These are phyloP conservation scores for Blastobotrys ciferrii DNA, from an alignment of 1,139 yeast genomes.

Conservation along the genomic window DNA sequence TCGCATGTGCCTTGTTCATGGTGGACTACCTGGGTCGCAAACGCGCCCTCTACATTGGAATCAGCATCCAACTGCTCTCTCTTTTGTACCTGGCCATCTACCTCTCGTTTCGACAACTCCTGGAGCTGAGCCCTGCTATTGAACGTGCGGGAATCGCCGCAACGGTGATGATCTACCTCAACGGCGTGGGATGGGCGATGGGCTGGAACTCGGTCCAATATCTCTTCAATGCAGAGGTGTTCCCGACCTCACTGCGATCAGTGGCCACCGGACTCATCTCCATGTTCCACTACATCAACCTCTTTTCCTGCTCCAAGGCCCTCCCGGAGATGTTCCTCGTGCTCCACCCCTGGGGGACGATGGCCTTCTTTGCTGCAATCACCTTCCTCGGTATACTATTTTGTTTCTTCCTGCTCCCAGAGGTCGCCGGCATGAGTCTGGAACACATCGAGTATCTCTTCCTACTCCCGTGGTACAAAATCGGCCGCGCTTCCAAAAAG, in stretches of 20 bases:
- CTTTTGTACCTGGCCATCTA: constrained; percentile 46
- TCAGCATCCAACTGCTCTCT: constrained; percentile 40
- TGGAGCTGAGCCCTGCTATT: background rate
- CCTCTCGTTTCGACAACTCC: constrained; percentile 23
- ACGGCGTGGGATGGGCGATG: constrained; percentile 62
- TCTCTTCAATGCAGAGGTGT: constrained; percentile 56
- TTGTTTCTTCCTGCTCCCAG: background rate
- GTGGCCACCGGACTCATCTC: constrained; percentile 41
- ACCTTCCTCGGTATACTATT: background rate
- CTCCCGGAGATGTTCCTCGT: constrained; percentile 51
- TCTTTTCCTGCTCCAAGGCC: constrained; percentile 60
- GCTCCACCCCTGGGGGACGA: constrained; percentile 52
- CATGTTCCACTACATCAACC: constrained; percentile 57
- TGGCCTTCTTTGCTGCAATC: constrained; percentile 45
- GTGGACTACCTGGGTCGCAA: constrained; percentile 42
- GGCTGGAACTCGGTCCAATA: constrained; percentile 63
- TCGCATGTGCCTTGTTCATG: background rate
- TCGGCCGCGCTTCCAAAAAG: background rate
- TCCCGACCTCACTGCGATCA: constrained; percentile 55
- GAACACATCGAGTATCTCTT: background rate
- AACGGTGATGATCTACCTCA: constrained; percentile 50
- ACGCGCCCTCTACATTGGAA: constrained; percentile 43
- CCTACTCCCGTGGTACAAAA: background rate
- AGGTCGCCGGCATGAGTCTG: background rate
- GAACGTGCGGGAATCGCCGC: constrained; percentile 35